These are phyloP conservation scores for Ilex aquifolium DNA, from an alignment of 257 asterid genomes.

Conservation along the genomic window DNA sequence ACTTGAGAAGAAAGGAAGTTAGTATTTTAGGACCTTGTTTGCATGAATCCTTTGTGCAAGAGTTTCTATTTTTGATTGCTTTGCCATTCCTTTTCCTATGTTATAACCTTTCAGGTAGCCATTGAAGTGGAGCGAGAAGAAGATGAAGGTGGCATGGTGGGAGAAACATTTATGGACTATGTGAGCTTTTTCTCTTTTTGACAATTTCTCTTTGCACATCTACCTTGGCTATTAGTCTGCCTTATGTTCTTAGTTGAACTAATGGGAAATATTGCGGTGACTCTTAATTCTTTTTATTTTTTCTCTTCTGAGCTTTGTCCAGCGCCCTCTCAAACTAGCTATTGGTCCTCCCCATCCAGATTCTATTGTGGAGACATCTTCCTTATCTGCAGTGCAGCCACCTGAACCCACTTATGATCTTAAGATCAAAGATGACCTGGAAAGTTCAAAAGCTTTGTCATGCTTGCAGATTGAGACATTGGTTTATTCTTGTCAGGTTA, in stretches of 20 bases:
- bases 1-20: too few species aligned
- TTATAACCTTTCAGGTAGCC: slow-evolving; percentile 56
- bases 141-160: slow-evolving; percentile 95
- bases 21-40: slow-evolving; percentile 7
- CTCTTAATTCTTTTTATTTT: slow-evolving; percentile 16
- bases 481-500: slow-evolving; percentile 96
- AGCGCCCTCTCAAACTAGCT: slow-evolving; percentile 91
- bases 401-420: slow-evolving; percentile 92
- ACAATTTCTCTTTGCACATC: slow-evolving; percentile 1
- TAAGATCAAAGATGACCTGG: slow-evolving; percentile 64
- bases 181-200: slow-evolving; percentile 28
- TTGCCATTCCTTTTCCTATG: slow-evolving; percentile 10
- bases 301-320: slow-evolving; percentile 21
- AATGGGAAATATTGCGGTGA: background rate
- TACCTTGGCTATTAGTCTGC: background rate
- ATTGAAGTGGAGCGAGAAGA: slow-evolving; percentile 96
- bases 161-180: slow-evolving; percentile 93
- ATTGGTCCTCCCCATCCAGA: slow-evolving; percentile 94
- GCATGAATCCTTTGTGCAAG: background rate
- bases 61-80: slow-evolving; percentile 10
- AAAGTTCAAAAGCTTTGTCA: slow-evolving; percentile 69
- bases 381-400: slow-evolving; percentile 89
- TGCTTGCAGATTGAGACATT: slow-evolving; percentile 97
- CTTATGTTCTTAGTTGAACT: slow-evolving; percentile 6
- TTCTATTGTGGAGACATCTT: slow-evolving; percentile 93